Evolutionary conservation across 108 stramenopile genomes (phyloP), one percentile per base, ranked within the genome.

Genomic region (Conticribra guillardii): DNA sequence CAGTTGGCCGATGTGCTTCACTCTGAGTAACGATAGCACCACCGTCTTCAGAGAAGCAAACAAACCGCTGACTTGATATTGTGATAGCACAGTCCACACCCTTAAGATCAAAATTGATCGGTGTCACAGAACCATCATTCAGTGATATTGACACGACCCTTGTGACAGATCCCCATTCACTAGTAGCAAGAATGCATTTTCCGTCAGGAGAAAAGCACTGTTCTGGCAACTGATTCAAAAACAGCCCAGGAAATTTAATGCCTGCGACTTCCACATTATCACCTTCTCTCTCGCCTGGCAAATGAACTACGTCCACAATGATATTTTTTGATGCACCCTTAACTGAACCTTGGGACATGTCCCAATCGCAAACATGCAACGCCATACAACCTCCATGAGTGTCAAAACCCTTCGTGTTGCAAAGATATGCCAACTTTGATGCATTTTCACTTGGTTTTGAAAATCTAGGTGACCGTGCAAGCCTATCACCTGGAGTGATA

Each of bases 171-270:
- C 91, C 89, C 89, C 89, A 93, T 58, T 86, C 69, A 51, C 82
- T 79, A 11, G 79, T 81, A 2, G 74, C 26, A 18, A 86, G 32
- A 8, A 93, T 62, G 18, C 67, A 64, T 8, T 79, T 69, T 33
- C 73, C 58, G 62, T 85, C 68, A 0, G 54, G 60, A 47, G 81
- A 82, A 41, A 75, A 80, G 50, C 84, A 87, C 32, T 75, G 46
- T 18, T 65, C 51, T 19, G 87, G 87, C 34, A 93, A 60, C 64
- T 93, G 83, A 26, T 65, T 68, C 9, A 85, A 4, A 47, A 85
- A 93, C 0, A 93, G 60, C 3, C 91, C 91, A 15, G 91, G 91
- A 78, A 93, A 93, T 28, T 62, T 47, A 63, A 92, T 69, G 1
- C 75, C 80, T 0, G 71, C 69, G 16, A 87, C 78, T 22, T 50